Percentiles rank a stretch among this genome's conserved stretches.
Evolutionary conservation across 495 filamentous ascomycete species (phyloP).

Genomic region (Lindgomyces ingoldianus): DNA sequence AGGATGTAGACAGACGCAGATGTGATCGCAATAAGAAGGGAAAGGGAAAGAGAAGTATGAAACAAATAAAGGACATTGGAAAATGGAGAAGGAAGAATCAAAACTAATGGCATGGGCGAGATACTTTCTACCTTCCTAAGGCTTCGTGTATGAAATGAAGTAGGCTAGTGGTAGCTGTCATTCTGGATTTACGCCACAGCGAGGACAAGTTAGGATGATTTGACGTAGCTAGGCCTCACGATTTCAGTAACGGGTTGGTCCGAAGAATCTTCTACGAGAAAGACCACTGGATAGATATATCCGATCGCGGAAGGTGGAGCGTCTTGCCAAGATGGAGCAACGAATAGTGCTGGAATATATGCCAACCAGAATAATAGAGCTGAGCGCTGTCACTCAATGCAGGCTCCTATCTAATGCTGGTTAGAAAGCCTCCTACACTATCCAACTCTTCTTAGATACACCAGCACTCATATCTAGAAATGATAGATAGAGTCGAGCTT

Average conservation of each 20-base stretch:
- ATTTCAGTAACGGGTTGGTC: background rate
- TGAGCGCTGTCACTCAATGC: background rate
- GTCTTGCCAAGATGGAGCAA: background rate
- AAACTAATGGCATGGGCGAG: no score
- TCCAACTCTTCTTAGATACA: background rate
- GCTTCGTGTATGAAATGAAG: no score
- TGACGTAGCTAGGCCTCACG: background rate
- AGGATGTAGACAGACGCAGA: no score
- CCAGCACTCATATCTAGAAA: constrained; percentile 8
- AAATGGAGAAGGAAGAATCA: no score
- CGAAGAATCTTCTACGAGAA: background rate
- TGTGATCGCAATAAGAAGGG: no score
- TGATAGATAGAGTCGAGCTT: constrained; percentile 14
- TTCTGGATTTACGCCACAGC: background rate
- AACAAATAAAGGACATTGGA: no score
- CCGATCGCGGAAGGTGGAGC: background rate
- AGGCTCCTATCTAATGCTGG: background rate
- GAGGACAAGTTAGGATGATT: background rate
- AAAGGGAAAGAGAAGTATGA: no score
- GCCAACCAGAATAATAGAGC: background rate
- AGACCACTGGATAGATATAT: background rate
- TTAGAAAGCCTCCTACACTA: background rate
- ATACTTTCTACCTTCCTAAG: no score
- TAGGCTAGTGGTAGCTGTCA: background rate
- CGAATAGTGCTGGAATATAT: background rate